phyloP scores from a whole-genome alignment of 148 eudicot species.

The Spergularia bocconei region DNA sequence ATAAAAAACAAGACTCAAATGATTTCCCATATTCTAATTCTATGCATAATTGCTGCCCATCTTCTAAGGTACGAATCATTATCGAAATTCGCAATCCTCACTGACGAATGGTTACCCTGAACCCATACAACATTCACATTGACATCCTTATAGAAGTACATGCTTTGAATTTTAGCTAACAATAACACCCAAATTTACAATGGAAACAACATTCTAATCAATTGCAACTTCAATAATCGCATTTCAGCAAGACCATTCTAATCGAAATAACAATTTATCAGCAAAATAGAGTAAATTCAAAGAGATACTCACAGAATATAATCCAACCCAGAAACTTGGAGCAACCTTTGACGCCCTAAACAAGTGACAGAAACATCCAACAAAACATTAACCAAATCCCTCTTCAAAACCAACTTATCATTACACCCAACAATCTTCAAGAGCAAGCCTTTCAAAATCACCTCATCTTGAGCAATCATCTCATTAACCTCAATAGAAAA shows the following conservation, averaged over 20 bases:
- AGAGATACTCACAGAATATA: slow-evolving; percentile 48
- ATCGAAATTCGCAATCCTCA: too few relatives aligned
- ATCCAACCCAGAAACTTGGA: slow-evolving; percentile 41
- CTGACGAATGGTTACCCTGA: too few relatives aligned
- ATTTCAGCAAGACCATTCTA: too few relatives aligned
- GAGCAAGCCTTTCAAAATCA: slow-evolving; percentile 20
- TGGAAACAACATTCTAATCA: neutral
- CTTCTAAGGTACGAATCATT: too few relatives aligned
- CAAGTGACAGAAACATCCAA: slow-evolving; percentile 57
- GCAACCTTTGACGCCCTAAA: slow-evolving; percentile 37
- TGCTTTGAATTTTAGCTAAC: too few relatives aligned
- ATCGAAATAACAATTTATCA: neutral
- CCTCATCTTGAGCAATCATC: slow-evolving; percentile 40
- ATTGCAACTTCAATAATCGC: too few relatives aligned
- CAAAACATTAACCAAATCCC: slow-evolving; percentile 48
- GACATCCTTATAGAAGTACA: neutral
- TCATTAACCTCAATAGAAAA: slow-evolving; percentile 48
- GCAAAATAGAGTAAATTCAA: neutral
- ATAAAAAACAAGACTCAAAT: too few relatives aligned
- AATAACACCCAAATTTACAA: neutral
- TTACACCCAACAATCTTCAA: slow-evolving; percentile 17
- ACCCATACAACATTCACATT: neutral
- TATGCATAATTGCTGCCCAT: too few relatives aligned
- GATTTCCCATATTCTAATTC: too few relatives aligned
- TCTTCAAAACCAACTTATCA: slow-evolving; percentile 23